These are phyloP conservation scores for Dendrobium nobile DNA, from an alignment of 106 monocot species.

Conservation along the genomic window DNA sequence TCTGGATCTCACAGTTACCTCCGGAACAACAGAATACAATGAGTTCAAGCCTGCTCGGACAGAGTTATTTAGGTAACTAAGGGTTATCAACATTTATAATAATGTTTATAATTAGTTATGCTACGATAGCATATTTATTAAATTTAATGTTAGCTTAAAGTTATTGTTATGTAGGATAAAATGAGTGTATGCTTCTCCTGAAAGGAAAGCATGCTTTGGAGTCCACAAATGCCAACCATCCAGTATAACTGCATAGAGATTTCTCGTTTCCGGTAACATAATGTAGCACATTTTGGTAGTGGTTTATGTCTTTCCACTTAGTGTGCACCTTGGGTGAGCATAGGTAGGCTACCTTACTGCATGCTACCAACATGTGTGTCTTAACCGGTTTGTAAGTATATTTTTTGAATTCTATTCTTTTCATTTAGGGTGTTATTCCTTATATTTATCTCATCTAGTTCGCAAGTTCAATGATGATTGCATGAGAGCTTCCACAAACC, in stretches of 20 bases:
- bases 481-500: neutral
- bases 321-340: too few species aligned
- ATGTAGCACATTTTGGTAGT: too few species aligned
- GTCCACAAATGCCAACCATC: too few species aligned
- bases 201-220: neutral
- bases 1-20: slow-evolving; percentile 90
- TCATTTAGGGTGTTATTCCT: neutral
- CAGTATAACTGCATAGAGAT: too few species aligned
- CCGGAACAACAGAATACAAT: slow-evolving; percentile 70
- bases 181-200: neutral
- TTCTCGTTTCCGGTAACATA: too few species aligned
- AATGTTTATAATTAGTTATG: neutral
- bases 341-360: too few species aligned
- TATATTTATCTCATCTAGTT: neutral
- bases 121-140: neutral
- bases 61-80: slow-evolving; percentile 74
- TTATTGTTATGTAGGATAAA: neutral
- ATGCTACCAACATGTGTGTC: too few species aligned
- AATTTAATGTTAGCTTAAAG: neutral
- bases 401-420: too few species aligned
- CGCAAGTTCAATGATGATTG: neutral
- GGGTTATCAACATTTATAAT: neutral
- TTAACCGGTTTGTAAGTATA: too few species aligned
- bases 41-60: slow-evolving; percentile 85
- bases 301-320: too few species aligned